Base-by-base conservation (phyloP, 768 basidiomycete species). In the Hebeloma cylindrosporum region DNA sequence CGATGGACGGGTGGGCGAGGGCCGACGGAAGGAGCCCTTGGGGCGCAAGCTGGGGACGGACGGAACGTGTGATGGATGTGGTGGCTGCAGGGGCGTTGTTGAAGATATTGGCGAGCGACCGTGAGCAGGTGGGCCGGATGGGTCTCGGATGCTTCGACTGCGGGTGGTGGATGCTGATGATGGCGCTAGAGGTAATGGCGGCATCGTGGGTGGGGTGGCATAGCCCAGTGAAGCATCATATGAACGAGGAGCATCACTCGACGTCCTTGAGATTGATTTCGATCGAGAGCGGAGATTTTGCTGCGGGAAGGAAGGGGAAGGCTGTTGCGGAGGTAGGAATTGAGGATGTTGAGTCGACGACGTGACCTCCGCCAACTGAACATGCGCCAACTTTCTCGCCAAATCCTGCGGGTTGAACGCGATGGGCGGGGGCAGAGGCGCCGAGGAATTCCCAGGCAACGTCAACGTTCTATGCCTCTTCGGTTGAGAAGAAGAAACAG, bases 21-120 rank as follows among this genome's bases (percentile, higher is more conserved):
- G 60, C 25, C 73, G 77, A 55, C 80, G 83, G 67, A 88, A 83
- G 6, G 86, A 87, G 13, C 80, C 74, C 72, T 67, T 68, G 16
- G 74, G 64, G 14, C 75, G 75, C 21, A 86, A 52, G 43, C 60
- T 48, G n/a, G 59, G 53, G 7, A 47, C 25, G 25, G 58, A 31
- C 25, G 53, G 53, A 33, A 39, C 60, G 35, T 32, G 60, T 48
- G 40, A n/a, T 16, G 45, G 16, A n/a, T n/a, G n/a, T 7, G 55
- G 43, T 21, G 61, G 57, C 18, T 54, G 26, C 8, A 43, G 28
- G 4, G 57, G 45, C 6, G 52, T 51, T 10, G 52, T 21, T 58
- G 49, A 61, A 45, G 59, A 18, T 44, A 37, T 35, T 42, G 18
- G 17, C 18, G 23, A 11, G 25, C 20, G 33, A 13, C 11, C 21